A percentile compares a stretch with the other conserved stretches of the same genome.
phyloP scores from a whole-genome alignment of 495 filamentous ascomycete genomes.

The Penicillium paxilli region DNA sequence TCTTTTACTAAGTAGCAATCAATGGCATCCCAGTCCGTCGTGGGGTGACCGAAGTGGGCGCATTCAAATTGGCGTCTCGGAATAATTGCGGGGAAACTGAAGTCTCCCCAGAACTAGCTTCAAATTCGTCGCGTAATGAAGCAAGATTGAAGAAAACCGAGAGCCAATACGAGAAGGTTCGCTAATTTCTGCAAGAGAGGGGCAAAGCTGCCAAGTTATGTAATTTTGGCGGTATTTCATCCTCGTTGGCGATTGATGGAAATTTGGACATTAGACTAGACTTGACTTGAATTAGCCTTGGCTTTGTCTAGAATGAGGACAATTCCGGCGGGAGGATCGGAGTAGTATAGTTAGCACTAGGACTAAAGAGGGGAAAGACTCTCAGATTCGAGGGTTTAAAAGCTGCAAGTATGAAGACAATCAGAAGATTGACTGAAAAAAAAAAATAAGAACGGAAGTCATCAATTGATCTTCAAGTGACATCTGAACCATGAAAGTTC shows the following conservation, averaged over 20 bases:
- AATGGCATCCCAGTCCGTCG: too few species aligned
- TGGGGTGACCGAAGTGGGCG: background rate
- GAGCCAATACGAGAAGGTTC: background rate
- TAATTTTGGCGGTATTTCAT: background rate
- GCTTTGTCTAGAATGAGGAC: conserved; percentile 16
- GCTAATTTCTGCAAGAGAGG: background rate
- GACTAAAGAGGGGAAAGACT: background rate
- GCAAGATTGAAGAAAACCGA: background rate
- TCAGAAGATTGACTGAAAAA: background rate
- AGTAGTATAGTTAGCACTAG: background rate
- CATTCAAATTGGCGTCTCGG: background rate
- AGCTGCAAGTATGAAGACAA: background rate
- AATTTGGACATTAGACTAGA: background rate
- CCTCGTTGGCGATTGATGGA: conserved; percentile 8
- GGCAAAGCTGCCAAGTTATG: background rate
- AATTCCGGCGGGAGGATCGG: conserved; percentile 33
- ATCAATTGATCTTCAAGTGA: background rate
- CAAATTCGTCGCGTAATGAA: too few species aligned
- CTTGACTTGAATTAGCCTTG: background rate
- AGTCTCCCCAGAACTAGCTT: too few species aligned
- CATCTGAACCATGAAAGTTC: conserved; percentile 9
- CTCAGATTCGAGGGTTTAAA: conserved; percentile 7
- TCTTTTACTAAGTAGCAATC: too few species aligned
- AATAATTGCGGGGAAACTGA: background rate
- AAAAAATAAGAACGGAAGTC: too few species aligned